These are phyloP conservation scores for sorghum (Sorghum bicolor) DNA, from an alignment of 176 grass and related monocot genomes.

Conservation along the genomic window Sorghum_bicolor_NCBIv3 NC_012877.2:1674001-1674500, in stretches of 20 bases:
- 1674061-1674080: no score
- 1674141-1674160: no score
- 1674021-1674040: not conserved
- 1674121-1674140: no score
- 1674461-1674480: constrained; percentile 9
- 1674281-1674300: no score
- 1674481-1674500: constrained; percentile 61
- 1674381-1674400: not conserved
- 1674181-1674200: no score
- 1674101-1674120: no score
- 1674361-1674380: not conserved
- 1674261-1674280: not conserved
- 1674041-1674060: not conserved
- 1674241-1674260: not conserved
- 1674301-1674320: not conserved
- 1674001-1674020: not conserved
- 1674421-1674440: not conserved
- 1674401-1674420: not conserved
- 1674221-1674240: not conserved
- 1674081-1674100: no score
- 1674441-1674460: not conserved
- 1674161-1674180: no score
- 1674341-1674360: not conserved
- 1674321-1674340: not conserved
- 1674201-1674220: no score